These are phyloP conservation scores for Neurospora sp. DNA, from an alignment of 495 filamentous ascomycete species.

Conservation along the genomic window DNA sequence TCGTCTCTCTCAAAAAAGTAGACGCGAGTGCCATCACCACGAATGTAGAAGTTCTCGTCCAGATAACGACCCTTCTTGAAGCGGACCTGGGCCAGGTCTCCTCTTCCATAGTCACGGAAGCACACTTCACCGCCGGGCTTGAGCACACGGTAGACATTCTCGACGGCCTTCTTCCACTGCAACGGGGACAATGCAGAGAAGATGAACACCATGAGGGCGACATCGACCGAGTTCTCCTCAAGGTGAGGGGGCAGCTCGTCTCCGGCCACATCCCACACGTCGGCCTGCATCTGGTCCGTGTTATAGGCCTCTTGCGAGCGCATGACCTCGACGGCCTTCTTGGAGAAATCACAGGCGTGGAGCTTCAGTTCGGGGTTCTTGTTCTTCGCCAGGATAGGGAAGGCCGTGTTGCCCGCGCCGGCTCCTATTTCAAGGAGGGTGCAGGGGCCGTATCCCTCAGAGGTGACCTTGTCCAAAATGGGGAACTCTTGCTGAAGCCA, in stretches of 20 bases:
- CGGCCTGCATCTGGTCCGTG: slow-evolving; percentile 58
- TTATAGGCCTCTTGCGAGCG: slow-evolving; percentile 55
- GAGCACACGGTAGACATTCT: slow-evolving; percentile 69
- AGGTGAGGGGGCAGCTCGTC: slow-evolving; percentile 65
- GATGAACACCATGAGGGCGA: slow-evolving; percentile 90
- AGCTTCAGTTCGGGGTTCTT: slow-evolving; percentile 68
- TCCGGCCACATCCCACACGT: slow-evolving; percentile 81
- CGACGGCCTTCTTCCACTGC: slow-evolving; percentile 76
- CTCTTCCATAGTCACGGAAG: slow-evolving; percentile 92
- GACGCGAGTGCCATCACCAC: slow-evolving; percentile 90
- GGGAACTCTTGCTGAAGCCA: slow-evolving; percentile 96
- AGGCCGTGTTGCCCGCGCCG: slow-evolving; percentile 92
- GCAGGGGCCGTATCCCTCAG: slow-evolving; percentile 46
- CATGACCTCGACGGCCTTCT: slow-evolving; percentile 83
- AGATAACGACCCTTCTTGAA: slow-evolving; percentile 91
- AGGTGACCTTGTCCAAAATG: slow-evolving; percentile 58
- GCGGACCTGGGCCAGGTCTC: slow-evolving; percentile 90
- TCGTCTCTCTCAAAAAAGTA: slow-evolving; percentile 93
- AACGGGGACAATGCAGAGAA: slow-evolving; percentile 81
- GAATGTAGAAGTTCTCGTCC: slow-evolving; percentile 92
- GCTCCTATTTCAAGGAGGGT: slow-evolving; percentile 84
- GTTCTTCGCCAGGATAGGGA: slow-evolving; percentile 74
- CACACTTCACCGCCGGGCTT: slow-evolving; percentile 84
- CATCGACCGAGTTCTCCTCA: slow-evolving; percentile 66
- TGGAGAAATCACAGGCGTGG: slow-evolving; percentile 90